Conservation (phyloP, 2,329 filamentous ascomycete species). For the Beauveria sp. region DNA sequence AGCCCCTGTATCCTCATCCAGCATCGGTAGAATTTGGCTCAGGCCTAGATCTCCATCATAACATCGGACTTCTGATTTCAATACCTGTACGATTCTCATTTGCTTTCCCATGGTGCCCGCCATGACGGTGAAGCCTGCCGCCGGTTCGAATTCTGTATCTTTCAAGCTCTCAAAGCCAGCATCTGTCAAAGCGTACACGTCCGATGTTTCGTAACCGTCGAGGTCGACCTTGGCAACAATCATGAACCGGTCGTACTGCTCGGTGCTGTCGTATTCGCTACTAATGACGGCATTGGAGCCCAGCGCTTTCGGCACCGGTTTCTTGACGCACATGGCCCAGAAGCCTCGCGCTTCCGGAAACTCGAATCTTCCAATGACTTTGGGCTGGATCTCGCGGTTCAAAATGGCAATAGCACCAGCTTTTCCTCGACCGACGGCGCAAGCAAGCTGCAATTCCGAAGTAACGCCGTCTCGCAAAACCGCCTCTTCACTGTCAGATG, state of each 20-base stretch:
- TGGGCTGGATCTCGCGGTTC: constrained; percentile 69
- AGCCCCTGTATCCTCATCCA: constrained; percentile 79
- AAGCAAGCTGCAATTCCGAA: constrained; percentile 52
- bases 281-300: constrained; percentile 41
- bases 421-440: constrained; percentile 55
- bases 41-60: constrained; percentile 88
- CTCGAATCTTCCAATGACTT: constrained; percentile 60
- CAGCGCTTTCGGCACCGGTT: constrained; percentile 54
- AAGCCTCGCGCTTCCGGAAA: constrained; percentile 67
- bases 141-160: constrained; percentile 85
- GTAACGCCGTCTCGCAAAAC: constrained; percentile 36
- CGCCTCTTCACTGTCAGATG: constrained; percentile 37
- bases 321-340: constrained; percentile 72
- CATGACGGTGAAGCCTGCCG: constrained; percentile 79
- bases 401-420: constrained; percentile 67
- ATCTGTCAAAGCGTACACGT: constrained; percentile 68
- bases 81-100: constrained; percentile 76
- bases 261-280: constrained; percentile 50
- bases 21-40: constrained; percentile 84
- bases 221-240: constrained; percentile 68
- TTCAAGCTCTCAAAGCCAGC: constrained; percentile 67
- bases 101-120: constrained; percentile 76
- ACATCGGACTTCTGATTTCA: constrained; percentile 78
- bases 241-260: constrained; percentile 70
- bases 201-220: constrained; percentile 66